Percentiles rank a stretch among this genome's conserved stretches.
Conservation (phyloP, 306 rosid species). For the Casuarina cunninghamiana region DNA sequence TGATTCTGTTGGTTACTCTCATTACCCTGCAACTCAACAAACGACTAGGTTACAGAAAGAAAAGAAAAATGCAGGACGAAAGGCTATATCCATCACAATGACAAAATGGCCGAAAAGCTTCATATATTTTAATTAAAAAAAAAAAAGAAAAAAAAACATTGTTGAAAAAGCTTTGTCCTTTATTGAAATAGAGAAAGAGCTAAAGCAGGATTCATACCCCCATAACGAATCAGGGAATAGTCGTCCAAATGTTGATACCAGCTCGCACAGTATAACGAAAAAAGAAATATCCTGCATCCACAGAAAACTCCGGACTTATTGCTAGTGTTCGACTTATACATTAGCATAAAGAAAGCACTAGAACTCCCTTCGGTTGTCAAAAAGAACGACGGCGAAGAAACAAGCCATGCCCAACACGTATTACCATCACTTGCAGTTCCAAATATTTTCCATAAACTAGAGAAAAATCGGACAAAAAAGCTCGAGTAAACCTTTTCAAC, state of each 20-base stretch:
- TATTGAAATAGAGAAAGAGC: slow-evolving; percentile 3
- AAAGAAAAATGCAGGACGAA: neutral
- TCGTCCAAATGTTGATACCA: neutral
- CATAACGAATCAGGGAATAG: slow-evolving; percentile 35
- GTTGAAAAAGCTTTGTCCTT: neutral
- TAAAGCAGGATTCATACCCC: slow-evolving; percentile 30
- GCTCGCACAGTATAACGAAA: slow-evolving; percentile 13
- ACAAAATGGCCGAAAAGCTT: neutral
- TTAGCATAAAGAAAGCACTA: neutral
- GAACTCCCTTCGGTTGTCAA: neutral
- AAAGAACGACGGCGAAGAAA: neutral
- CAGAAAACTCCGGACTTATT: neutral
- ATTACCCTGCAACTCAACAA: slow-evolving; percentile 29
- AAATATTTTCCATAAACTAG: neutral
- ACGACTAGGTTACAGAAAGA: slow-evolving; percentile 1
- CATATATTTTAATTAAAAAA: neutral
- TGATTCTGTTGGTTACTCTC: slow-evolving; percentile 34
- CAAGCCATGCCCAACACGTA: neutral
- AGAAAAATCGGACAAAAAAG: neutral
- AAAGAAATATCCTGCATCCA: slow-evolving; percentile 30
- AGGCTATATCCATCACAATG: neutral
- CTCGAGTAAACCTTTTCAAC: neutral
- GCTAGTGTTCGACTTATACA: neutral
- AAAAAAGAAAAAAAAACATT: neutral
- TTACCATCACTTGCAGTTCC: neutral